Base-by-base conservation (phyloP, 2,329 filamentous ascomycete genomes). In the Colletotrichum acutatum region DNA sequence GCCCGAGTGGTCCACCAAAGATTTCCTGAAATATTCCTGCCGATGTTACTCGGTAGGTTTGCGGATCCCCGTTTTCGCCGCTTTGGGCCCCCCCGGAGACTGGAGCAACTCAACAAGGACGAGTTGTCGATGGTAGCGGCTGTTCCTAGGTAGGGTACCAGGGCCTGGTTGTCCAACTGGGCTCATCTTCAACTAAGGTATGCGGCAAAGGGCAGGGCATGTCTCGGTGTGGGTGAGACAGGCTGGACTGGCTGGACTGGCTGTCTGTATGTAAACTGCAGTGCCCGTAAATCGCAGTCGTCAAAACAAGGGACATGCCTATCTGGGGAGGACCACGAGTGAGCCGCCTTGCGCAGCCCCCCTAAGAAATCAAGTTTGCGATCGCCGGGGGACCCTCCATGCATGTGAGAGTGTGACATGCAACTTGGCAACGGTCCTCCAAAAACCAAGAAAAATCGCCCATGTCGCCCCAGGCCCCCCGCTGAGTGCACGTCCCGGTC, bases 391-490 rank as follows among this genome's bases (percentile, higher is more conserved):
- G 61, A 42, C 71, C 71, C 66, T 73, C 61, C 71, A 52, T 71
- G 60, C 71, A 73, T 71, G 66, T 61, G 66, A 73, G 54, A 66
- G 70, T 71, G 66, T 57, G 66, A 73, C 60, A 66, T 66, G 61
- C 56, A 73, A 70, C 66, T 73, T 71, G 71, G 71, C 71, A 52
- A 70, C 66, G 32, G 57, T 57, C 70, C 70, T 57, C 70, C 70
- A 70, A 73, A 71, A 71, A 73, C 71, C 71, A 70, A 70, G 66
- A 66, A 73, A 72, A 70, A 49, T 61, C 60, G 66, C 66, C 59
- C 53, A 59, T 49, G 26, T 24, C 8, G 14, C 32, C 56, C 64
- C 64, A 72, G 66, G 68, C 59, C 59, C 70, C 66, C 66, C 66
- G 56, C 71, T 56, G 71, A 66, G 56, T 42, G 71, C 71, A 70